phyloP scores from a whole-genome alignment of 139 green algal genomes.

The Mychonastes homosphaera region DNA sequence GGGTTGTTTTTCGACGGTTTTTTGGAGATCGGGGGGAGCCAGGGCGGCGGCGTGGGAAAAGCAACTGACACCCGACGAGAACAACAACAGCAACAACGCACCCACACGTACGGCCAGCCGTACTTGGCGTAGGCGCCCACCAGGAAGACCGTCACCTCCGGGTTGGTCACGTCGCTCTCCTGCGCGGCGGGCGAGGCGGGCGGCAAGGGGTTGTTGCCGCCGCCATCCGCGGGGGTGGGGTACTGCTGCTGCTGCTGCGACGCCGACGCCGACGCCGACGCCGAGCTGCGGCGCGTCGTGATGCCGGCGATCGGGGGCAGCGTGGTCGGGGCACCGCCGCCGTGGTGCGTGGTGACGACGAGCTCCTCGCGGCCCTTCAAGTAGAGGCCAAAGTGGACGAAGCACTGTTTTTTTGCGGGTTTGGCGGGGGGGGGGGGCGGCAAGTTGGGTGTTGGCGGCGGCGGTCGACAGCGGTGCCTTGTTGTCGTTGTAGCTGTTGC shows the following conservation, averaged over 20 bases:
- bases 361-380: slow-evolving; percentile 52
- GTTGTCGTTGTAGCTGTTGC: neutral
- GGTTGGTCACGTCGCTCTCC: slow-evolving; percentile 41
- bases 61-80: too few relatives aligned
- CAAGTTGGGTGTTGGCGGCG: too few relatives aligned
- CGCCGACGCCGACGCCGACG: too few relatives aligned
- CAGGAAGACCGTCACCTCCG: slow-evolving; percentile 50
- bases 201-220: slow-evolving; percentile 19
- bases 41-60: too few relatives aligned
- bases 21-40: too few relatives aligned
- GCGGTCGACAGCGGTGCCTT: too few relatives aligned
- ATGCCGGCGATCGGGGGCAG: slow-evolving; percentile 5
- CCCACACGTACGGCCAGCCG: slow-evolving; percentile 54
- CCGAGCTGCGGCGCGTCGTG: too few relatives aligned
- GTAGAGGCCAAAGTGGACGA: slow-evolving; percentile 44
- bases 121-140: slow-evolving; percentile 54
- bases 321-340: neutral
- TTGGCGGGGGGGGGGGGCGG: too few relatives aligned
- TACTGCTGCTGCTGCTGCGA: slow-evolving; percentile 1
- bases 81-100: too few relatives aligned
- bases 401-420: too few relatives aligned
- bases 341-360: slow-evolving; percentile 38
- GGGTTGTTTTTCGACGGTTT: too few relatives aligned
- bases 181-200: slow-evolving; percentile 40
- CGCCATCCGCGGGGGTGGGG: neutral